Evolutionary conservation across 257 asterid genomes (phyloP).

Genomic region (Rhazya stricta): DNA sequence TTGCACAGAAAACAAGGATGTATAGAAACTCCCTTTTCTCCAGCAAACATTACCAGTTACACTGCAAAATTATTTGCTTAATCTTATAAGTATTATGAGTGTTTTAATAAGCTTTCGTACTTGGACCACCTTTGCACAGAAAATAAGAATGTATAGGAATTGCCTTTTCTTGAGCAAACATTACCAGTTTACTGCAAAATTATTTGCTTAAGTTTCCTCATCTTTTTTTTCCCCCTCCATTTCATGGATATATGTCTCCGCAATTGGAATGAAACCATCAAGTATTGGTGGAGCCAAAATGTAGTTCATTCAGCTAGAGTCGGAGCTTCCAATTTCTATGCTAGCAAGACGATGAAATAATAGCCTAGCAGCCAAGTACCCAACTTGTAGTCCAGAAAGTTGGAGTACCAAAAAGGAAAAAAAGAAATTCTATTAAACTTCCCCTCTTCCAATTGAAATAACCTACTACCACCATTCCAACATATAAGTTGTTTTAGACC

Average conservation of each 20-base stretch:
- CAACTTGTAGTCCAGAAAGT: background rate
- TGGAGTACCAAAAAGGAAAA: background rate
- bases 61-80: background rate
- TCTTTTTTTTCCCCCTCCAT: too few relatives aligned
- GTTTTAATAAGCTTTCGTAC: too few relatives aligned
- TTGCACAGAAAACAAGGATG: background rate
- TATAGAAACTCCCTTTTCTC: background rate
- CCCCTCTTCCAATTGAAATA: background rate
- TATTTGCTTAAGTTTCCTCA: too few relatives aligned
- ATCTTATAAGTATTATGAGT: too few relatives aligned
- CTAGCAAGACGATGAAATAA: too few relatives aligned
- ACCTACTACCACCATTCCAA: background rate
- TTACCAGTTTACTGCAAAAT: background rate
- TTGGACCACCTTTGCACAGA: background rate
- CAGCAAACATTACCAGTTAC: background rate
- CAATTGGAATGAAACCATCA: background rate
- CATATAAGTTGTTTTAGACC: too few relatives aligned
- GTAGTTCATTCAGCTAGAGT: background rate
- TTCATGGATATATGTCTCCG: background rate
- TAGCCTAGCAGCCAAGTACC: background rate
- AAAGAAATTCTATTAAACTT: background rate
- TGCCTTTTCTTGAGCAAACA: background rate
- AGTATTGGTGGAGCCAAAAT: background rate
- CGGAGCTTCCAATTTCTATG: background rate
- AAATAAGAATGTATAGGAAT: background rate